Base-by-base conservation (phyloP, 2,329 filamentous ascomycete genomes). In the Parastagonospora nodorum region DNA sequence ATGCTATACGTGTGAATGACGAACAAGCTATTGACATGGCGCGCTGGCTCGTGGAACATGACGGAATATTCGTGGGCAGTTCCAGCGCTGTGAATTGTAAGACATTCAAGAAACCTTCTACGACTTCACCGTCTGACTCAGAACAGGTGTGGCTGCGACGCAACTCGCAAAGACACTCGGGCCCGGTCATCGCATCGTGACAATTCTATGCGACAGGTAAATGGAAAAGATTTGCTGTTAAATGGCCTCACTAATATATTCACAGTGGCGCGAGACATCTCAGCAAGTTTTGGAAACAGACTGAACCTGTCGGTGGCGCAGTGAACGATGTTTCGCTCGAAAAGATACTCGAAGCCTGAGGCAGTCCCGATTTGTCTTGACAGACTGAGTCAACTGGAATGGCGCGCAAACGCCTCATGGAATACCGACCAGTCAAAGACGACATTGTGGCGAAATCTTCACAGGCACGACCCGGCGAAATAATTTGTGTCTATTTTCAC, bases 21-120 rank as follows among this genome's bases (percentile, higher is more conserved):
- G 84, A 86, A 42, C 92, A 99, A 78, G 94, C 94, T 10, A 86
- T 90, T 71, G 83, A 82, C 47, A 99, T 99, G 94, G 94, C 93
- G n/a, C 82, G 90, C 56, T 97, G 92, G 91, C 77, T 99, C 35
- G 93, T 97, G 8, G 92, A 97, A 76, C 88, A 92, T 57, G 94
- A 99, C 73, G 94, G 94, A 7, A 87, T 99, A 45, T 99, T 99
- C 67, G 82, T 92, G 35, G 95, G 94, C 8, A 96, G 92, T 72
- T 96, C 91, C 72, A 96, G 89, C 73, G 89, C 92, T n/a, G 93
- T 99, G 45, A 99, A 99, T 73, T 96, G 92, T 81, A 67, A 74
- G 82, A 77, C 27, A 12, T 31, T 33, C 37, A 30, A 45, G 37
- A 49, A 45, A 15, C 11, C 37, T 5, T 45, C 43, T 14, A n/a